These are phyloP conservation scores for Stipa capillata DNA, from an alignment of 176 grass and related monocot genomes.

Conservation along the genomic window DNA sequence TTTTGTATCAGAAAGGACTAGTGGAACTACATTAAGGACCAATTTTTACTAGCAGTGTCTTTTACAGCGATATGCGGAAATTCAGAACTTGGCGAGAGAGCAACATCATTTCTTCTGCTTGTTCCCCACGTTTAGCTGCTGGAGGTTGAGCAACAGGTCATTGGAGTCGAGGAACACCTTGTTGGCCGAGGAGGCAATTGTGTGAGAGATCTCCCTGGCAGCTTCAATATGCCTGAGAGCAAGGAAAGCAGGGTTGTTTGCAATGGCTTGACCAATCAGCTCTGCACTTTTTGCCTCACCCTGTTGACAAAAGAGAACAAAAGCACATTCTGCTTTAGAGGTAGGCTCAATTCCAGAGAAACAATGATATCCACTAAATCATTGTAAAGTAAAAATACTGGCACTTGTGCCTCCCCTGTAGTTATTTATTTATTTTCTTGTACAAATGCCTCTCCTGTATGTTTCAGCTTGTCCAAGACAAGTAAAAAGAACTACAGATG, in stretches of 20 bases:
- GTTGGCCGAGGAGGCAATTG: slow-evolving; percentile 60
- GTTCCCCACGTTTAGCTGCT: slow-evolving; percentile 27
- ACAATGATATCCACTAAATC: not conserved
- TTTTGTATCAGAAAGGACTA: not conserved
- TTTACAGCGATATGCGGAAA: not conserved
- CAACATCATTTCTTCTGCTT: slow-evolving; percentile 39
- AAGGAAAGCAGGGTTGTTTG: slow-evolving; percentile 78
- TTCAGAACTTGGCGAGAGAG: not conserved
- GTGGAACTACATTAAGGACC: not conserved
- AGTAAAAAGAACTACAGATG: not conserved
- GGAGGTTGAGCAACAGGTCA: slow-evolving; percentile 74
- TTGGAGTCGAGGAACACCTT: slow-evolving; percentile 78
- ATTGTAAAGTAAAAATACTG: not conserved
- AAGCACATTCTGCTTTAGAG: not conserved
- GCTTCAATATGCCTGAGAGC: slow-evolving; percentile 74
- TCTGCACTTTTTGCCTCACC: slow-evolving; percentile 83
- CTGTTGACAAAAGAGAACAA: slow-evolving; percentile 13
- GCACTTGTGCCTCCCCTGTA: not conserved
- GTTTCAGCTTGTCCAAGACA: not conserved
- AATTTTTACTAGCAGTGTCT: not conserved
- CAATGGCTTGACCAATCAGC: slow-evolving; percentile 75
- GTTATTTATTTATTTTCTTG: too few relatives aligned
- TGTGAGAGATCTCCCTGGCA: slow-evolving; percentile 71
- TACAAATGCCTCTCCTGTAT: too few relatives aligned
- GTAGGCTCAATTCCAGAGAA: not conserved